Evolutionary conservation across 495 filamentous ascomycete species (phyloP).

Genomic region (Apodospora peruviana): DNA sequence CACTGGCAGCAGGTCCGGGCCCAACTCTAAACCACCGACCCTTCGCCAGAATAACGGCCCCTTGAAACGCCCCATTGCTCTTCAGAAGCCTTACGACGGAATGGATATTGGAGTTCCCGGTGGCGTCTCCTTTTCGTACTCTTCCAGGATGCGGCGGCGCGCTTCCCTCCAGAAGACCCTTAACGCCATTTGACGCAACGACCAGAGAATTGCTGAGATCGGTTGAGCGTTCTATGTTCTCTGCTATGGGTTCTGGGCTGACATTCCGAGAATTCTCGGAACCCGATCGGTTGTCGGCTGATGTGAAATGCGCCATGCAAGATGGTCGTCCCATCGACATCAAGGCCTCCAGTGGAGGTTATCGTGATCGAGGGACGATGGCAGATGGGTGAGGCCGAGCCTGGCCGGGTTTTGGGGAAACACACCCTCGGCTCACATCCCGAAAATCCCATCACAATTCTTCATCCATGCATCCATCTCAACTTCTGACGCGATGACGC

Average conservation of each 20-base stretch:
- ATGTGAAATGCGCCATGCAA: too few species aligned
- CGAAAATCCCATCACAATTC: slow-evolving; percentile 9
- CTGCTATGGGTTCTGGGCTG: too few species aligned
- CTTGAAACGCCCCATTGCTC: neutral
- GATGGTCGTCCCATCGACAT: neutral
- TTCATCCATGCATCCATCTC: neutral
- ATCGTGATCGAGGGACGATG: too few species aligned
- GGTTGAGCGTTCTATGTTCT: too few species aligned
- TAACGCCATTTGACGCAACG: too few species aligned
- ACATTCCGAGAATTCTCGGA: too few species aligned
- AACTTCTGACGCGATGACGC: slow-evolving; percentile 8
- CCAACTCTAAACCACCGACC: neutral
- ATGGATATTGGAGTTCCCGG: neutral
- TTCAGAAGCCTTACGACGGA: neutral
- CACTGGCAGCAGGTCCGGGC: neutral
- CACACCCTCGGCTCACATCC: slow-evolving; percentile 13
- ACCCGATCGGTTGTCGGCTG: too few species aligned
- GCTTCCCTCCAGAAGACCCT: neutral
- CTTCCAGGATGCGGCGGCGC: neutral
- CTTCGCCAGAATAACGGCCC: neutral
- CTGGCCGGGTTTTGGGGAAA: slow-evolving; percentile 6
- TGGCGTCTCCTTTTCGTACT: neutral
- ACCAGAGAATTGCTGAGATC: too few species aligned
- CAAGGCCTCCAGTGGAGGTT: slow-evolving; percentile 2
- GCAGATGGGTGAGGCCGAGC: too few species aligned